Base-by-base conservation (phyloP, 2,329 filamentous ascomycete species). In the Hymenoscyphus fructigenus region DNA sequence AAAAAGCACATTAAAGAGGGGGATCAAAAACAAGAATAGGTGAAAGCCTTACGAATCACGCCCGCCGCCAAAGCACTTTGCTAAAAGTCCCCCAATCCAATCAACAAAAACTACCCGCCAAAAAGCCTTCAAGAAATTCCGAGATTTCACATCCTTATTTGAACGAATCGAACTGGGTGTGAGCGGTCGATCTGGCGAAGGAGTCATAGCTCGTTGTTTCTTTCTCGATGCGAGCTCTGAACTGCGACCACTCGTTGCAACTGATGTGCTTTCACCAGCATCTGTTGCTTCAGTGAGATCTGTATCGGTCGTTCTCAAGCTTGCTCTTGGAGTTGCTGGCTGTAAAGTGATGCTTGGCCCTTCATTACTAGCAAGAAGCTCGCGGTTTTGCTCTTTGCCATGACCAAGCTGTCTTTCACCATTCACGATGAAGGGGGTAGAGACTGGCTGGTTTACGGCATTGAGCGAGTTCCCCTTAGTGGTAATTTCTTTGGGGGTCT, bases 61-160 rank as follows among this genome's bases (percentile, higher is more conserved):
- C 63, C 67, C 65, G 47, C 70, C 69, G 65, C 74, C 74, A 62
- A 72, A 74, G 26, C 75, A 60, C 60, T 67, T 68, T 53, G 63
- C 64, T 23, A 75, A 64, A 10, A 77, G 61, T 56, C 74, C 75
- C 53, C 76, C 76, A 57, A 77, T 74, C 76, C 75, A 77, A 36
- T 75, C 73, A 28, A 77, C 71, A 58, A 76, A 75, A 20, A 77
- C 67, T 20, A 75, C 65, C 61, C 71, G 70, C 68, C 72, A 77
- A 68, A 77, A 75, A 29, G 68, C 71, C 60, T 72, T 72, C 55
- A 77, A 50, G 55, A 74, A 69, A 59, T 70, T 73, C 57, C 64
- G 66, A 4, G 67, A 67, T 60, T 71, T 70, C n/a, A 62, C 64
- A 38, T 71, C 70, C 50, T 71, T 68, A 23, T 65, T 58, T 14